These are phyloP conservation scores for Mrakia gelida DNA, from an alignment of 768 basidiomycete genomes.

Conservation along the genomic window DNA sequence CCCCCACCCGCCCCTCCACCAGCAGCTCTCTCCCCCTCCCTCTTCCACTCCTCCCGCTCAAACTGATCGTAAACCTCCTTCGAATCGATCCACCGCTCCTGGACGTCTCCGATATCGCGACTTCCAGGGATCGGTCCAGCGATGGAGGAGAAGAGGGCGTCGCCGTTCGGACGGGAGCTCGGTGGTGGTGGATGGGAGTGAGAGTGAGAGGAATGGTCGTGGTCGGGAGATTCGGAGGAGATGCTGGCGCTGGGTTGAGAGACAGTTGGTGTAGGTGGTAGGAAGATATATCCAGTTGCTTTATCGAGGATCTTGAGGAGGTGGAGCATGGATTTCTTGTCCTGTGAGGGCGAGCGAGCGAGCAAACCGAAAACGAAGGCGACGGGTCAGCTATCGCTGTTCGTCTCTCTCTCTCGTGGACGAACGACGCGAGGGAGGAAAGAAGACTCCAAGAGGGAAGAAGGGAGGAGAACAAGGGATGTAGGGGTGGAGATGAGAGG, in stretches of 20 bases:
- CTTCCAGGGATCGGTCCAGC: slow-evolving; percentile 45
- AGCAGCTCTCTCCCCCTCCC: slow-evolving; percentile 57
- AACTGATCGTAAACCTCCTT: slow-evolving; percentile 74
- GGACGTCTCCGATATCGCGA: slow-evolving; percentile 62
- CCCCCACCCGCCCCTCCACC: neutral
- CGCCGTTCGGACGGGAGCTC: slow-evolving; percentile 54
- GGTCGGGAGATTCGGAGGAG: slow-evolving; percentile 32
- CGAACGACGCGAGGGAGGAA: too few relatives aligned
- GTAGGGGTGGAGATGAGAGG: neutral
- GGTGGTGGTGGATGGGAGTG: slow-evolving; percentile 38
- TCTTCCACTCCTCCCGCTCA: slow-evolving; percentile 71
- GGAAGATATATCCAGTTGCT: slow-evolving; percentile 85
- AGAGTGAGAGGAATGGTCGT: slow-evolving; percentile 39
- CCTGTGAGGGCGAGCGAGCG: slow-evolving; percentile 50
- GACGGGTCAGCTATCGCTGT: too few relatives aligned
- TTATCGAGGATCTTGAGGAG: slow-evolving; percentile 79
- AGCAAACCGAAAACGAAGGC: neutral
- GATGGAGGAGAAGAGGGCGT: slow-evolving; percentile 60
- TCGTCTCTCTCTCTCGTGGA: too few relatives aligned
- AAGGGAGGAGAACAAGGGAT: neutral
- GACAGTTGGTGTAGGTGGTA: slow-evolving; percentile 41
- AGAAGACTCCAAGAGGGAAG: neutral
- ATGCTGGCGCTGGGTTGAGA: too few relatives aligned
- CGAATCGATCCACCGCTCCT: slow-evolving; percentile 91
- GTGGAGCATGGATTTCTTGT: slow-evolving; percentile 91